A percentile compares a stretch with the other conserved stretches of the same genome.
Conservation (phyloP, 2,329 filamentous ascomycete genomes). For the Fusarium sarcochroum region DNA sequence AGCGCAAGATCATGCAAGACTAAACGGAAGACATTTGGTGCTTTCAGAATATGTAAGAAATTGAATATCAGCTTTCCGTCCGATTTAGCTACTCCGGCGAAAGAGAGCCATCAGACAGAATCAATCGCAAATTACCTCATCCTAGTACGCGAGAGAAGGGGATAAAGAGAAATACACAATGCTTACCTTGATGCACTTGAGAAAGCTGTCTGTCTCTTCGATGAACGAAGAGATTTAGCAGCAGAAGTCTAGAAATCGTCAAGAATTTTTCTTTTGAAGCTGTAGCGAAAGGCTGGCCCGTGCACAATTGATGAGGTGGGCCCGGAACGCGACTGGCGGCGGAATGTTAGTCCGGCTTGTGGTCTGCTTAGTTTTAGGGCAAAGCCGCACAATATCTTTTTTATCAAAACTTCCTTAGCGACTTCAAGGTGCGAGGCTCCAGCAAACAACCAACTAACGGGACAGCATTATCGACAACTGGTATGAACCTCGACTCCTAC, state of each 20-base stretch:
- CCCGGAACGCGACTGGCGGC: constrained; percentile 38
- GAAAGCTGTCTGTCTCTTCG: constrained; percentile 39
- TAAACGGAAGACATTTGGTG: constrained; percentile 21
- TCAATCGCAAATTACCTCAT: constrained; percentile 99
- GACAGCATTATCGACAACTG: constrained; percentile 57
- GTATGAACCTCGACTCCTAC: constrained; percentile 54
- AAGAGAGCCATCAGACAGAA: constrained; percentile 83
- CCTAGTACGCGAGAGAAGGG: constrained; percentile 62
- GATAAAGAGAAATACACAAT: constrained; percentile 1
- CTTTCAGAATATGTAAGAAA: constrained; percentile 99
- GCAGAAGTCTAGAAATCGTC: not conserved
- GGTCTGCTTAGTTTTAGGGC: constrained; percentile 52
- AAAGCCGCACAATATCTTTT: constrained; percentile 54
- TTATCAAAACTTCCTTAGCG: constrained; percentile 60
- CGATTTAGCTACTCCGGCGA: constrained; percentile 91
- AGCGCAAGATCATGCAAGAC: constrained; percentile 43
- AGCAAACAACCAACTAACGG: constrained; percentile 57
- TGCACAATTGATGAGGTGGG: constrained; percentile 20
- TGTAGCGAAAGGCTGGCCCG: constrained; percentile 39
- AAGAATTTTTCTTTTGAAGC: constrained; percentile 50
- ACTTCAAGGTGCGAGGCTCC: constrained; percentile 55
- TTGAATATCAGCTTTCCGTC: constrained; percentile 84
- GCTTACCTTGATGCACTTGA: constrained; percentile 50
- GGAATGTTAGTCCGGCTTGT: constrained; percentile 49
- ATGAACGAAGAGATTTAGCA: constrained; percentile 18